Conservation (phyloP, 352 stramenopile species). For the Thalassiosira mediterranea region DNA sequence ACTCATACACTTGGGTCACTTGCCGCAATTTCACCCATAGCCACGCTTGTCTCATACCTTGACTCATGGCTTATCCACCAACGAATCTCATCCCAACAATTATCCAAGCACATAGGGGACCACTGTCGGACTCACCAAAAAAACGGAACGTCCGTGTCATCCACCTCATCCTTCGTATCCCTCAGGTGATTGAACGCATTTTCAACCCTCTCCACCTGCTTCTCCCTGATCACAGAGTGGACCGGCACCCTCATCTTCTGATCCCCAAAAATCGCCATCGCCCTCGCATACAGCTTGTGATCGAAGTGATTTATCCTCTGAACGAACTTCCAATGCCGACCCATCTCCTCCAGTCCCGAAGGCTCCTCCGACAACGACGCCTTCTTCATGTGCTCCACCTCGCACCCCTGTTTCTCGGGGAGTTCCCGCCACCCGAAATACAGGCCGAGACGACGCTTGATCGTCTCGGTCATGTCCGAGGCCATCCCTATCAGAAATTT, state of each 20-base stretch:
- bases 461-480: constrained; percentile 32
- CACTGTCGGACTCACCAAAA: constrained; percentile 49
- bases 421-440: constrained; percentile 54
- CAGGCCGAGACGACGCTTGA: constrained; percentile 27
- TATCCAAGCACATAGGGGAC: too few relatives aligned
- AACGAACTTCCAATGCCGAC: constrained; percentile 33
- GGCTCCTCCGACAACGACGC: not conserved
- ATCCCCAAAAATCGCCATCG: constrained; percentile 39
- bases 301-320: constrained; percentile 34
- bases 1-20: too few relatives aligned
- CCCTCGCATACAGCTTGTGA: constrained; percentile 43
- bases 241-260: constrained; percentile 34
- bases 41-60: too few relatives aligned
- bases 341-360: constrained; percentile 15
- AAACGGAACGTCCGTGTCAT: constrained; percentile 37
- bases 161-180: constrained; percentile 20
- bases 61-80: too few relatives aligned
- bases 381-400: constrained; percentile 24
- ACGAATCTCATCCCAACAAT: too few relatives aligned
- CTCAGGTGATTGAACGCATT: constrained; percentile 25
- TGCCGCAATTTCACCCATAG: too few relatives aligned
- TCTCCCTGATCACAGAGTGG: constrained; percentile 12
- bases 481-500: constrained; percentile 57
- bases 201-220: constrained; percentile 12
- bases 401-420: constrained; percentile 24